These are phyloP conservation scores for Zygosaccharomyces pseudobailii DNA, from an alignment of 1,139 yeast species.

Conservation along the genomic window DNA sequence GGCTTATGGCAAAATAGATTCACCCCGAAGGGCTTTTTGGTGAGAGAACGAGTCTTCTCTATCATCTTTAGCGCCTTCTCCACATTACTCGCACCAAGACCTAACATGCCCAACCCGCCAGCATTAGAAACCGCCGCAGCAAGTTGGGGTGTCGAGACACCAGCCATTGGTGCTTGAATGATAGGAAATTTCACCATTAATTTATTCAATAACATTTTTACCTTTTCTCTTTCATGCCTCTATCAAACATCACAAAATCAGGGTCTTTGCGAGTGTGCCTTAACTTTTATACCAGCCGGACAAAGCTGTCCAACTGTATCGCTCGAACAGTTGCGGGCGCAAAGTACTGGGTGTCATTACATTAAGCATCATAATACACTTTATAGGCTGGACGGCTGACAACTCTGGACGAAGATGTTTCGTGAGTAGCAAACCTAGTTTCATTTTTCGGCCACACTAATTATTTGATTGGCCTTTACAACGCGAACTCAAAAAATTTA, in stretches of 20 bases:
- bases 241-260: no score
- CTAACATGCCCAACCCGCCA: constrained; percentile 46
- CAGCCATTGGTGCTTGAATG: constrained; percentile 54
- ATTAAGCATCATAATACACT: no score
- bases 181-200: constrained; percentile 38
- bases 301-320: neutral
- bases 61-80: constrained; percentile 24
- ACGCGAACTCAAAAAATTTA: no score
- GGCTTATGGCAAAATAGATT: constrained; percentile 45
- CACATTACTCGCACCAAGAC: constrained; percentile 36
- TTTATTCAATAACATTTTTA: neutral
- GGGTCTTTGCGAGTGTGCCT: neutral
- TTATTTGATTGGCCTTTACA: no score
- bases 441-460: no score
- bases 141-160: constrained; percentile 41
- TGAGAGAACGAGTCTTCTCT: constrained; percentile 6
- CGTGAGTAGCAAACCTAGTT: no score
- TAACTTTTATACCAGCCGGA: neutral
- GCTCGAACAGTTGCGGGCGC: neutral
- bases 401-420: no score
- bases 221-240: neutral
- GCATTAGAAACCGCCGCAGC: constrained; percentile 38
- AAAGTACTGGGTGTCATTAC: no score
- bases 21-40: constrained; percentile 36
- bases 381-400: no score